A percentile compares a stretch with the other conserved stretches of the same genome.
phyloP scores from a whole-genome alignment of 2,329 filamentous ascomycete genomes.

The Eutypella sp. region DNA sequence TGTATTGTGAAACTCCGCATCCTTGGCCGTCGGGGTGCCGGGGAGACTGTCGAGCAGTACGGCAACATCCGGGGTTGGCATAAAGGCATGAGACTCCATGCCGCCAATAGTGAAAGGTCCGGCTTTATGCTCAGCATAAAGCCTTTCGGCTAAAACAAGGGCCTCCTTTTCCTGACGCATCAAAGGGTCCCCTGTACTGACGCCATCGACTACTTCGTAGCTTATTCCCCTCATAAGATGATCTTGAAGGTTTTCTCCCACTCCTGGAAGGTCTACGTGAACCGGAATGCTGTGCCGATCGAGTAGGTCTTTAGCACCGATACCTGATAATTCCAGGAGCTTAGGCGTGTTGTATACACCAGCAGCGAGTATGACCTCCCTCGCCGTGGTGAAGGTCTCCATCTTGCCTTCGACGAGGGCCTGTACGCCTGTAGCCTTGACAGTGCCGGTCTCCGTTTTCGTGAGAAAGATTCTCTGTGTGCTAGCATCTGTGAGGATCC shows the following conservation, averaged over 20 bases:
- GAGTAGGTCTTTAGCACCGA: conserved; percentile 8
- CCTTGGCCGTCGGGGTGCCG: not conserved
- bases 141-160: conserved; percentile 10
- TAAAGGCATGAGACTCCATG: conserved; percentile 19
- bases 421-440: conserved; percentile 10
- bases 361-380: conserved; percentile 14
- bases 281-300: conserved; percentile 1
- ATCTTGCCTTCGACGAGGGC: conserved; percentile 9
- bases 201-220: conserved; percentile 10
- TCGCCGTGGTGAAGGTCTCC: conserved; percentile 4
- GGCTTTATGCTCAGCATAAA: conserved; percentile 13
- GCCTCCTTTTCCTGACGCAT: conserved; percentile 14
- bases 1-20: conserved; percentile 7
- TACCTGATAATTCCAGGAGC: conserved; percentile 16
- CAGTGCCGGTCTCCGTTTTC: conserved; percentile 1
- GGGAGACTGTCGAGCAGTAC: conserved; percentile 9
- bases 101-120: conserved; percentile 17
- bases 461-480: conserved; percentile 9
- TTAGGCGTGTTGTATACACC: conserved; percentile 16
- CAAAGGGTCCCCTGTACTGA: conserved; percentile 8
- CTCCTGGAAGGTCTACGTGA: conserved; percentile 7
- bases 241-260: conserved; percentile 14
- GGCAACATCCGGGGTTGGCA: conserved; percentile 10
- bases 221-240: conserved; percentile 10
- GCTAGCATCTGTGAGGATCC: conserved; percentile 9